phyloP scores from a whole-genome alignment of 805 yeast genomes.

The Teunomyces atbi region DNA sequence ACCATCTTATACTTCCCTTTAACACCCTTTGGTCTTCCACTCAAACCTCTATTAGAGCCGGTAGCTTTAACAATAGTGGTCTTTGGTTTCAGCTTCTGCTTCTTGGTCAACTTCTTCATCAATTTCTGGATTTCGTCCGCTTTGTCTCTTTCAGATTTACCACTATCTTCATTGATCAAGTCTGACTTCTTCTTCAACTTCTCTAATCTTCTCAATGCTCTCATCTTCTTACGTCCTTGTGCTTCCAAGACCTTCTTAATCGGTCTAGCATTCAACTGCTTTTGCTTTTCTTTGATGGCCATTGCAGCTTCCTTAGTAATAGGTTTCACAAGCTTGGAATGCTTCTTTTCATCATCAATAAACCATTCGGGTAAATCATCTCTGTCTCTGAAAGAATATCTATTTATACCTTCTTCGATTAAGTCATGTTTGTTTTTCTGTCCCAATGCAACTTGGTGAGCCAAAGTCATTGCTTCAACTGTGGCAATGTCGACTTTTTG shows the following conservation, averaged over 20 bases:
- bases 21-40: constrained; percentile 96
- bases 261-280: constrained; percentile 89
- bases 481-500: constrained; percentile 81
- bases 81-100: constrained; percentile 72
- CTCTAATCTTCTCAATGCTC: constrained; percentile 84
- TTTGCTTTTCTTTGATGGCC: constrained; percentile 43
- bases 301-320: constrained; percentile 80
- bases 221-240: constrained; percentile 91
- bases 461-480: constrained; percentile 96
- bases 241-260: constrained; percentile 99
- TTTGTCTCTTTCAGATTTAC: constrained; percentile 89
- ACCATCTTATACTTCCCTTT: constrained; percentile 99
- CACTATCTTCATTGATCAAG: constrained; percentile 79
- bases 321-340: constrained; percentile 83
- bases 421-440: constrained; percentile 81
- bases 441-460: constrained; percentile 92
- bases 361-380: constrained; percentile 98
- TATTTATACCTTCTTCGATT: constrained; percentile 89
- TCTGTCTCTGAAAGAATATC: constrained; percentile 85
- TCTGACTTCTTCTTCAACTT: constrained; percentile 91
- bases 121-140: constrained; percentile 87
- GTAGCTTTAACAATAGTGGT: constrained; percentile 85
- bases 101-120: constrained; percentile 75
- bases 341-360: constrained; percentile 83
- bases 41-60: constrained; percentile 79